A percentile compares a stretch with the other conserved stretches of the same genome.
Conservation (phyloP, 768 basidiomycete species). For the Daedaleopsis sinensis region DNA sequence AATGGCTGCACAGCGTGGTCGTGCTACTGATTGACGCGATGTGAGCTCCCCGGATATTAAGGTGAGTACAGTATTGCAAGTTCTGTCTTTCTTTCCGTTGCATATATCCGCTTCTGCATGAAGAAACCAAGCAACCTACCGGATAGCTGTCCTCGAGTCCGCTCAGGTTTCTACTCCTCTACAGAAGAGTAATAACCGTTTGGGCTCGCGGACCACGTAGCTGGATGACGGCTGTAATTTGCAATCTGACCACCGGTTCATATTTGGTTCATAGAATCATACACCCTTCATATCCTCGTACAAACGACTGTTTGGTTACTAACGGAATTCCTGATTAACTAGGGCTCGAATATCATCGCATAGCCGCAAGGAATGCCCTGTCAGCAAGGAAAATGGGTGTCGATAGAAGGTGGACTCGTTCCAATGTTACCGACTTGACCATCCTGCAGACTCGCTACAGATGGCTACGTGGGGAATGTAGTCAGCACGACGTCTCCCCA, state of each 20-base stretch:
- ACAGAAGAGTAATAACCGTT: constrained; percentile 22
- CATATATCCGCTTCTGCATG: constrained; percentile 4
- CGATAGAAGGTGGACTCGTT: too few relatives aligned
- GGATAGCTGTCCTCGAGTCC: constrained; percentile 15
- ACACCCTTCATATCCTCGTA: too few relatives aligned
- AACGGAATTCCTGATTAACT: too few relatives aligned
- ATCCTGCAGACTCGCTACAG: not conserved
- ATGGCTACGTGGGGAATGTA: not conserved
- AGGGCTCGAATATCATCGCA: too few relatives aligned
- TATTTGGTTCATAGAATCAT: too few relatives aligned
- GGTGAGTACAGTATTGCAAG: not conserved
- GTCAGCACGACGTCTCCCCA: not conserved
- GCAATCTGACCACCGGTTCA: constrained; percentile 26
- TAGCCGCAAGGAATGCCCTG: not conserved
- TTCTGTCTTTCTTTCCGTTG: not conserved
- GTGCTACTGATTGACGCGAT: too few relatives aligned
- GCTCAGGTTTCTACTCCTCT: constrained; percentile 24
- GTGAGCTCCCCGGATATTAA: not conserved
- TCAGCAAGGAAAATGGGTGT: not conserved
- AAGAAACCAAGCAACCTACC: constrained; percentile 30
- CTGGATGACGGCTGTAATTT: constrained; percentile 34
- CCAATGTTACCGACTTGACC: too few relatives aligned
- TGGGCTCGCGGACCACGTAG: constrained; percentile 6
- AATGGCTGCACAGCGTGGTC: too few relatives aligned
- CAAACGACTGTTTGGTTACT: too few relatives aligned